Conservation (phyloP, 1,139 yeast genomes). For the Yamadazyma diospyri region DNA sequence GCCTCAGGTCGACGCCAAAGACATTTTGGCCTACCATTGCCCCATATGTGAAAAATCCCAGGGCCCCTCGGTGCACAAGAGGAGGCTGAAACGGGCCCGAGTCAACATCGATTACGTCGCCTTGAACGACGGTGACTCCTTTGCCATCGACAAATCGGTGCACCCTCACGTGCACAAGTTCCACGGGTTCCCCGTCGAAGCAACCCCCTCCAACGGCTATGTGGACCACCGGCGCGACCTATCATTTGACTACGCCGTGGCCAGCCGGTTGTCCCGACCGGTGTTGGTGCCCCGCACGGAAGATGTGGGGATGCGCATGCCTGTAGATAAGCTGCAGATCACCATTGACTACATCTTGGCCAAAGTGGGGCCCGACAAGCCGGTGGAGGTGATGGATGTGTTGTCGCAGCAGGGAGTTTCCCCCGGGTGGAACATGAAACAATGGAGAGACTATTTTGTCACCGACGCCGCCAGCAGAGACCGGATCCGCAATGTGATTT, state of each 20-base stretch:
- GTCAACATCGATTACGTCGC: constrained; percentile 73
- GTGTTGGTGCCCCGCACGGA: constrained; percentile 25
- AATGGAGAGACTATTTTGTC: constrained; percentile 75
- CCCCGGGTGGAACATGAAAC: constrained; percentile 66
- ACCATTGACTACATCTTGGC: constrained; percentile 58
- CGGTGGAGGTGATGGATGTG: constrained; percentile 87
- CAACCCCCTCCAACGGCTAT: constrained; percentile 11
- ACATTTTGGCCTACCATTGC: constrained; percentile 57
- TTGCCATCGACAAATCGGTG: constrained; percentile 51
- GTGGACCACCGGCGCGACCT: constrained; percentile 24
- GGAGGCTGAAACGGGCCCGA: constrained; percentile 56
- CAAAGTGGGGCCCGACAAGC: constrained; percentile 58
- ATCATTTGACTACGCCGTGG: constrained; percentile 33
- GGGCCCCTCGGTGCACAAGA: constrained; percentile 53
- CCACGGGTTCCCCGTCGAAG: constrained; percentile 19
- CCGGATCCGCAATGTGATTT: constrained; percentile 73
- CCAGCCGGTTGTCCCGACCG: constrained; percentile 23
- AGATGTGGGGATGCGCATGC: constrained; percentile 36
- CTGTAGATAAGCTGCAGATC: constrained; percentile 31
- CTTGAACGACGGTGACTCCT: constrained; percentile 67
- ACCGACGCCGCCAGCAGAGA: constrained; percentile 46
- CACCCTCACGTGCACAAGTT: constrained; percentile 60
- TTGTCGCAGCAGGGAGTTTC: constrained; percentile 65
- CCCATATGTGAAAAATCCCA: constrained; percentile 35
- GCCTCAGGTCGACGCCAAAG: constrained; percentile 30